phyloP scores from a whole-genome alignment of 2,329 filamentous ascomycete genomes.

The Nemania abortiva region DNA sequence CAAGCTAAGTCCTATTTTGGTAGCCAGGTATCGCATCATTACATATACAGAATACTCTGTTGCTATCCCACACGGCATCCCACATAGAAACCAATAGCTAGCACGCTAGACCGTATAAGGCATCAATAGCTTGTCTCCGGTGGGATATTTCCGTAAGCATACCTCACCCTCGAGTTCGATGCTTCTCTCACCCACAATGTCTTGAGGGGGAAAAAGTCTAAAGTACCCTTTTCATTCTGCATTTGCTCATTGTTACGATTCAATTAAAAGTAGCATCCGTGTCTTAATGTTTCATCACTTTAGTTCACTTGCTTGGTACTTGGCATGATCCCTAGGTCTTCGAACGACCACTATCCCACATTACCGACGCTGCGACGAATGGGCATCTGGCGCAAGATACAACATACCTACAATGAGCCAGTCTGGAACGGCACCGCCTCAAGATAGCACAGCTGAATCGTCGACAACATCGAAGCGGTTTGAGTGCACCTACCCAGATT shows the following conservation, averaged over 20 bases:
- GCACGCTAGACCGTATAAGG: conserved; percentile 24
- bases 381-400: not conserved
- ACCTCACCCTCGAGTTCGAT: not conserved
- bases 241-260: not conserved
- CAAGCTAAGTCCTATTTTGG: not conserved
- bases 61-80: conserved; percentile 22
- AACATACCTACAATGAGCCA: conserved; percentile 30
- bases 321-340: not conserved
- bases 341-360: conserved; percentile 28
- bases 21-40: not conserved
- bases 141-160: conserved; percentile 34
- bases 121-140: conserved; percentile 1
- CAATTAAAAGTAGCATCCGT: not conserved
- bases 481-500: conserved; percentile 42
- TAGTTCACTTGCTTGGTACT: not conserved
- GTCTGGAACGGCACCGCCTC: not conserved
- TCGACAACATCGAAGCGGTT: conserved; percentile 36
- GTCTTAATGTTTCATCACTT: conserved; percentile 2
- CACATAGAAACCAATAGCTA: conserved; percentile 26
- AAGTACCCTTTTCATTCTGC: not conserved
- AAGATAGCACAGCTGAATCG: conserved; percentile 25
- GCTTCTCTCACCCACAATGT: not conserved
- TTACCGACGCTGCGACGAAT: conserved; percentile 13
- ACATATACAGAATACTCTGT: not conserved
- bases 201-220: not conserved